Conservation (phyloP, 345 rosid genomes). For the Citrus australasica region DNA sequence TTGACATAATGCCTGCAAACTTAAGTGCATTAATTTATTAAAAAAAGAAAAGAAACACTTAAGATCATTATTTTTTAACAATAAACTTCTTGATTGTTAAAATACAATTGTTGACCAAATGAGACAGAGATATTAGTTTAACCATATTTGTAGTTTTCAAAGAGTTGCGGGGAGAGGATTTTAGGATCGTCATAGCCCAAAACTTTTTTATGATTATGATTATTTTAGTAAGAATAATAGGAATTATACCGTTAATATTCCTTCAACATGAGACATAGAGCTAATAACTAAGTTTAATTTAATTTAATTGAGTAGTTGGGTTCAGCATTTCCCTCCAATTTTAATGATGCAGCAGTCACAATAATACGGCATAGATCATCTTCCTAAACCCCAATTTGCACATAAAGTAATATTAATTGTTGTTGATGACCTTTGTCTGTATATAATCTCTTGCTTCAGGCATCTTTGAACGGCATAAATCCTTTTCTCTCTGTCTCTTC, state of each 20-base stretch:
- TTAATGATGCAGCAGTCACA: not conserved
- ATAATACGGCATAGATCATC: not conserved
- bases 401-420: not conserved
- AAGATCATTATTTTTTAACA: not conserved
- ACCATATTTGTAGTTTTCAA: constrained; percentile 23
- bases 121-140: not conserved
- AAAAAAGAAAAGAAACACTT: too few relatives aligned
- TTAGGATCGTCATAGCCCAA: constrained; percentile 6
- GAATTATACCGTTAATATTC: constrained; percentile 1
- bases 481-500: not conserved
- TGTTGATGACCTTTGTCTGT: constrained; percentile 22
- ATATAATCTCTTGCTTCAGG: constrained; percentile 14
- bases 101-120: not conserved
- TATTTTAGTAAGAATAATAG: not conserved
- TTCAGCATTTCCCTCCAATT: constrained; percentile 7
- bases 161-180: not conserved
- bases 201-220: not conserved
- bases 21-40: too few relatives aligned
- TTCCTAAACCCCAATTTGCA: constrained; percentile 20
- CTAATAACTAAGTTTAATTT: not conserved
- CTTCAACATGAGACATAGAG: not conserved
- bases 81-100: not conserved
- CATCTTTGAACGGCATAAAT: constrained; percentile 33
- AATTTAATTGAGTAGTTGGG: constrained; percentile 1
- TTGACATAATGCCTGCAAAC: too few relatives aligned